phyloP scores from a whole-genome alignment of 345 rosid species.

The Hirschfeldia incana region DNA sequence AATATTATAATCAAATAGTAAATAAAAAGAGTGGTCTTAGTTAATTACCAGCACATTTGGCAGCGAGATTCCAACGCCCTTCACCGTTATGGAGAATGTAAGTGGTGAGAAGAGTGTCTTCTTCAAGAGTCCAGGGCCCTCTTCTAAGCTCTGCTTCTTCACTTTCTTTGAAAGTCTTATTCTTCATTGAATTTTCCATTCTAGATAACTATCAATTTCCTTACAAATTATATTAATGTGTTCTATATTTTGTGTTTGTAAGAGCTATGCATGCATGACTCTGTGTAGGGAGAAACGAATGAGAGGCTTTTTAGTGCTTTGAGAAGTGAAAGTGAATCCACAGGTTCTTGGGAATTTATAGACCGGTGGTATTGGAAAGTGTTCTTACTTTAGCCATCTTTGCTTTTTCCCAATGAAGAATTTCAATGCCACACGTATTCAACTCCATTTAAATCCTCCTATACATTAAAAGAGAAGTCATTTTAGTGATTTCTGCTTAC shows the following conservation, averaged over 20 bases:
- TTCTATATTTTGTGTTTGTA: background rate
- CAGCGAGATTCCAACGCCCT: constrained; percentile 81
- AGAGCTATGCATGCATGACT: constrained; percentile 30
- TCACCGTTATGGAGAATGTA: constrained; percentile 74
- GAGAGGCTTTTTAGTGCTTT: constrained; percentile 24
- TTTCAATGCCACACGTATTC: constrained; percentile 19
- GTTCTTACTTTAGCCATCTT: constrained; percentile 37
- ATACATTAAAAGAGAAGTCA: too few species aligned
- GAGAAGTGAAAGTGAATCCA: constrained; percentile 36
- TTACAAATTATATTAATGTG: background rate
- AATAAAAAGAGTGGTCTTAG: background rate
- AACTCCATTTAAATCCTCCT: background rate
- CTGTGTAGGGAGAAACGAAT: background rate
- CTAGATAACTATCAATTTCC: background rate
- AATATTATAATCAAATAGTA: background rate
- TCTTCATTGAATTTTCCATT: constrained; percentile 41
- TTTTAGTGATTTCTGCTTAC: too few species aligned
- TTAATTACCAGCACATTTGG: constrained; percentile 77
- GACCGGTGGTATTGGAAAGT: constrained; percentile 29
- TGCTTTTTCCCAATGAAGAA: constrained; percentile 13
- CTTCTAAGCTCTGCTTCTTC: constrained; percentile 55
- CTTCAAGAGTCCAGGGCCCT: constrained; percentile 88
- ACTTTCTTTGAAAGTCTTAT: constrained; percentile 34
- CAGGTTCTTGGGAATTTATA: constrained; percentile 34
- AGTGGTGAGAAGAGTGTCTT: constrained; percentile 69